phyloP scores from a whole-genome alignment of 2,329 filamentous ascomycete genomes.

The Xylaria sp. region DNA sequence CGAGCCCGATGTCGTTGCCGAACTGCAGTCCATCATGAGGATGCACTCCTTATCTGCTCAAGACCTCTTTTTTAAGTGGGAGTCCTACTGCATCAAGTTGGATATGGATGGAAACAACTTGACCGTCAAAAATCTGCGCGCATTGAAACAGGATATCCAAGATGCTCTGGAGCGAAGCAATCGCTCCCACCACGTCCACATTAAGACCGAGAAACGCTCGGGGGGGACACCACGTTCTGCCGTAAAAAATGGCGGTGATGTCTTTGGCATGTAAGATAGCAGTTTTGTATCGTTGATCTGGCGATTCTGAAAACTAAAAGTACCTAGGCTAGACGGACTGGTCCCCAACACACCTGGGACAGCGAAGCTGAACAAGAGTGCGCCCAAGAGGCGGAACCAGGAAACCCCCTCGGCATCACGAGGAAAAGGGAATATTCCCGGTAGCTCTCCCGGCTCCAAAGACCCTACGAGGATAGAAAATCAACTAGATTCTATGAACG shows the following conservation, averaged over 20 bases:
- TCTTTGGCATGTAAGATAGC: conserved; percentile 75
- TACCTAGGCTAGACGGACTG: conserved; percentile 64
- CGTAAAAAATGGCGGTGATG: conserved; percentile 61
- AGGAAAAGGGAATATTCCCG: conserved; percentile 46
- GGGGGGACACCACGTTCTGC: conserved; percentile 65
- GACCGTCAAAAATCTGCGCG: conserved; percentile 70
- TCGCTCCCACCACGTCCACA: conserved; percentile 63
- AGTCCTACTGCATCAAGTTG: conserved; percentile 96
- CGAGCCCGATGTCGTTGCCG: conserved; percentile 75
- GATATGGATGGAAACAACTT: conserved; percentile 75
- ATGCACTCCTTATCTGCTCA: conserved; percentile 80
- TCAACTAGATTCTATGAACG: conserved; percentile 43
- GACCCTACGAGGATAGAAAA: conserved; percentile 45
- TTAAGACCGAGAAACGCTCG: conserved; percentile 64
- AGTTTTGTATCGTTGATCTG: background rate
- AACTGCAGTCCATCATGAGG: conserved; percentile 83
- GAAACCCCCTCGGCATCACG: conserved; percentile 54
- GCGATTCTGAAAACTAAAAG: conserved; percentile 27
- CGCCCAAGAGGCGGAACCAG: conserved; percentile 41
- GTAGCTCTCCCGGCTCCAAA: conserved; percentile 50
- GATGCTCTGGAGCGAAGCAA: conserved; percentile 80
- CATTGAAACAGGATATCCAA: conserved; percentile 85
- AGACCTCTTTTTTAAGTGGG: conserved; percentile 98
- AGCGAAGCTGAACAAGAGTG: conserved; percentile 46
- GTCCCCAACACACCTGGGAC: conserved; percentile 63